phyloP scores from a whole-genome alignment of 2,329 filamentous ascomycete genomes.

The Hypoxylon sp. region DNA sequence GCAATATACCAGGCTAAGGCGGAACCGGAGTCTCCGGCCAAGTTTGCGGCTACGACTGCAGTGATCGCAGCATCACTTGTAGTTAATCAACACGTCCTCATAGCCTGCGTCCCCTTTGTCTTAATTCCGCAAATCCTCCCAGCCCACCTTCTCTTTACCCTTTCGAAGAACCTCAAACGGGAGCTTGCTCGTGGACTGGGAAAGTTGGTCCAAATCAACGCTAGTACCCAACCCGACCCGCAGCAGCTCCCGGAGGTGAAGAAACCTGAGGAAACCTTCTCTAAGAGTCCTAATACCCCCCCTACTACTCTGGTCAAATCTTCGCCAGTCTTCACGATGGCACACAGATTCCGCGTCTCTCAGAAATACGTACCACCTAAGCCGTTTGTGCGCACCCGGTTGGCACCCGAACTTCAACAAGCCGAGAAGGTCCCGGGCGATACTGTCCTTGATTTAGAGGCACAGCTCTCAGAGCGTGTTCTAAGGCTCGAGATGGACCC shows the following conservation, averaged over 20 bases:
- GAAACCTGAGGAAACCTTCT: background rate
- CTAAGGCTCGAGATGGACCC: background rate
- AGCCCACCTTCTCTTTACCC: too few relatives aligned
- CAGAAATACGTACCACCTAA: background rate
- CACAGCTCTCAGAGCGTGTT: background rate
- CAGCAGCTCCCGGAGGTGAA: background rate
- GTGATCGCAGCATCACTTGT: background rate
- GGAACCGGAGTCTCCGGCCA: background rate
- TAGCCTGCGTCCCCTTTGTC: background rate
- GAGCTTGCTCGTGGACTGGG: background rate
- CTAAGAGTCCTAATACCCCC: too few relatives aligned
- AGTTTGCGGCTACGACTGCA: background rate
- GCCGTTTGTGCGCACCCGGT: background rate
- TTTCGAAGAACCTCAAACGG: background rate
- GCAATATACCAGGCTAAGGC: background rate
- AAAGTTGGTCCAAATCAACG: slow-evolving; percentile 8
- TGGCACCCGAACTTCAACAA: background rate
- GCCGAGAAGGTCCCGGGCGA: background rate
- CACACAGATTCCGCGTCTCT: background rate
- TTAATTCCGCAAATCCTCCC: background rate
- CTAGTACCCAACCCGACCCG: slow-evolving; percentile 13
- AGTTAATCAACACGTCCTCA: background rate
- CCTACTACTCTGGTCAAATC: background rate
- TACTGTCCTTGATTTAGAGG: background rate
- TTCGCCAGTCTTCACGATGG: background rate